A percentile compares a stretch with the other conserved stretches of the same genome.
phyloP scores from a whole-genome alignment of 2,329 filamentous ascomycete genomes.

The Ceratocystis harringtonii region DNA sequence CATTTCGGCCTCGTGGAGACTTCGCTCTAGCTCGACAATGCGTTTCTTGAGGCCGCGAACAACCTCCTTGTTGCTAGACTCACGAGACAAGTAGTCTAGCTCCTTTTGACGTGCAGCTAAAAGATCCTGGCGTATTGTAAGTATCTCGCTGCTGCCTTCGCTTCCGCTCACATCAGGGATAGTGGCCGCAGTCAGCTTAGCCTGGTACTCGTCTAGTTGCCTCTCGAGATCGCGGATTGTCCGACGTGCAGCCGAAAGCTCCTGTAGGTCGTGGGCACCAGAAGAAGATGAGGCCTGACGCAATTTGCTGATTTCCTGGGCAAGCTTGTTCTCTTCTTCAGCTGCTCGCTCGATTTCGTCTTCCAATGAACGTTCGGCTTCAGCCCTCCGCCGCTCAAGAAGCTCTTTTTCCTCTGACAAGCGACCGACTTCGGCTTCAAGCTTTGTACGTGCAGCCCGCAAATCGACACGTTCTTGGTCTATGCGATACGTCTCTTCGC shows the following conservation, averaged over 20 bases:
- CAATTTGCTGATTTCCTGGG: constrained; percentile 38
- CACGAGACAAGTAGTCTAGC: constrained; percentile 48
- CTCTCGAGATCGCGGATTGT: constrained; percentile 52
- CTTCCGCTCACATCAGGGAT: constrained; percentile 23
- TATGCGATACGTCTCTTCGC: constrained; percentile 43
- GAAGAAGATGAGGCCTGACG: constrained; percentile 30
- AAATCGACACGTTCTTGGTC: constrained; percentile 57
- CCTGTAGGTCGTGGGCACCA: constrained; percentile 35
- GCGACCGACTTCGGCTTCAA: constrained; percentile 51
- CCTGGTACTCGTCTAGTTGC: constrained; percentile 40
- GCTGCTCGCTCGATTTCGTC: constrained; percentile 51
- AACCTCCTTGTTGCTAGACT: constrained; percentile 45
- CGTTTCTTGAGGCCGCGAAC: constrained; percentile 50
- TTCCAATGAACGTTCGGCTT: constrained; percentile 48
- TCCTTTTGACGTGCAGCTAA: constrained; percentile 51
- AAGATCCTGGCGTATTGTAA: constrained; percentile 46
- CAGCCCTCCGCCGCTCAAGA: constrained; percentile 40
- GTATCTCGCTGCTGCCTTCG: constrained; percentile 39
- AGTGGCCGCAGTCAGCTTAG: constrained; percentile 26
- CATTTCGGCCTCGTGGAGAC: constrained; percentile 49
- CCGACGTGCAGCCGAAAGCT: constrained; percentile 43
- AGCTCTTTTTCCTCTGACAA: constrained; percentile 48
- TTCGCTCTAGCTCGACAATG: constrained; percentile 50
- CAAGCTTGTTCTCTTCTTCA: constrained; percentile 49
- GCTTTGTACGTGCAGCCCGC: constrained; percentile 49